Conservation (phyloP, 345 rosid genomes). For the Mangifera indica region DNA sequence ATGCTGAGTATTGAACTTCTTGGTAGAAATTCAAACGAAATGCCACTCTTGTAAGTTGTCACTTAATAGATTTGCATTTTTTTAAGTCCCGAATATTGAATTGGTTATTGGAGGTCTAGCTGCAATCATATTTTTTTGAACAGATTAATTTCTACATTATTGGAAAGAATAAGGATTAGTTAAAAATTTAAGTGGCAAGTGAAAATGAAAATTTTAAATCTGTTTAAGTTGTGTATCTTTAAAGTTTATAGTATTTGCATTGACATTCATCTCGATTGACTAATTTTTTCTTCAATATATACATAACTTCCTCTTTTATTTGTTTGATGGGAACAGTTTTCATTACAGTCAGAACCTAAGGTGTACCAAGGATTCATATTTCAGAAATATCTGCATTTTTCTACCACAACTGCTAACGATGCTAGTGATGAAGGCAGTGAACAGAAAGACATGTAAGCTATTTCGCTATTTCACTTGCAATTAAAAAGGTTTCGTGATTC, state of each 20-base stretch:
- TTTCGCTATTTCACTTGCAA: constrained; percentile 21
- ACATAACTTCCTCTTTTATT: constrained; percentile 12
- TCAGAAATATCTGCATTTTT: constrained; percentile 34
- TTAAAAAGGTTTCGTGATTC: not conserved
- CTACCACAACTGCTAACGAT: constrained; percentile 37
- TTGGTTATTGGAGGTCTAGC: not conserved
- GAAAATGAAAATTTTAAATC: not conserved
- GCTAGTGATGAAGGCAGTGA: constrained; percentile 30
- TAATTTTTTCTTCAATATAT: not conserved
- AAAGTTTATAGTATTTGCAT: not conserved
- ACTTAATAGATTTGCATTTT: not conserved
- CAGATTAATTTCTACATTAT: not conserved
- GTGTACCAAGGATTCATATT: constrained; percentile 33
- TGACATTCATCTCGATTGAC: not conserved
- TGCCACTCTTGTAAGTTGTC: not conserved
- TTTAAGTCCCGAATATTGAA: not conserved
- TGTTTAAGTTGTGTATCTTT: not conserved
- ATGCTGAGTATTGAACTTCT: not conserved
- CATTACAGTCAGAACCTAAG: constrained; percentile 32
- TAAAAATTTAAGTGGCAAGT: not conserved
- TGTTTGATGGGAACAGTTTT: constrained; percentile 35
- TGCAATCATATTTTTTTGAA: not conserved
- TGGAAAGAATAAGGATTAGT: not conserved
- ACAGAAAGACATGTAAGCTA: constrained; percentile 57
- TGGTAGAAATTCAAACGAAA: not conserved